phyloP scores from a whole-genome alignment of 2,329 filamentous ascomycete species.

The Xylaria sp. region DNA sequence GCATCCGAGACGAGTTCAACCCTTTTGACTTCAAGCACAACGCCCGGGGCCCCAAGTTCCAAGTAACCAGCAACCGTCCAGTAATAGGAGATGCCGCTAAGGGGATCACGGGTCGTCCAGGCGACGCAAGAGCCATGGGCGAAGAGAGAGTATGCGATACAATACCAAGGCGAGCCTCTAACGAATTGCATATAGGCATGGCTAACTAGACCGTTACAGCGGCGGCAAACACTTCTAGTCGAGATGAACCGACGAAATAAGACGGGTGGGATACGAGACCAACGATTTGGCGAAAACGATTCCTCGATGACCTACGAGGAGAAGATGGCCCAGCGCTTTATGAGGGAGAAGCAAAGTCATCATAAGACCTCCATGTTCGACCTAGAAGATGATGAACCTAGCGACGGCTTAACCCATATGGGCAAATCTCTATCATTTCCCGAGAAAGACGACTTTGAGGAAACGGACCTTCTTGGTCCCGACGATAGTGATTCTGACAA shows the following conservation, averaged over 20 bases:
- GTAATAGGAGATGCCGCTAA: slow-evolving; percentile 63
- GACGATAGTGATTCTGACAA: slow-evolving; percentile 71
- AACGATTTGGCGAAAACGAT: slow-evolving; percentile 95
- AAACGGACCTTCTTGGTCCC: slow-evolving; percentile 70
- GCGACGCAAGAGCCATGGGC: slow-evolving; percentile 83
- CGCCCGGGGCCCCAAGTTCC: slow-evolving; percentile 82
- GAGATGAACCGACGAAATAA: slow-evolving; percentile 92
- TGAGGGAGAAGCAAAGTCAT: slow-evolving; percentile 82
- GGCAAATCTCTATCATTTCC: slow-evolving; percentile 72
- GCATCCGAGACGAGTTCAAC: slow-evolving; percentile 96
- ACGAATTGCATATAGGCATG: slow-evolving; percentile 10
- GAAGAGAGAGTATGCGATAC: slow-evolving; percentile 77
- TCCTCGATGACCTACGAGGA: slow-evolving; percentile 94
- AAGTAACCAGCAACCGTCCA: slow-evolving; percentile 77
- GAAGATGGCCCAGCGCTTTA: slow-evolving; percentile 89
- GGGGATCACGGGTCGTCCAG: slow-evolving; percentile 78
- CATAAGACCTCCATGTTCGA: slow-evolving; percentile 87
- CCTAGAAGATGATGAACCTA: slow-evolving; percentile 80
- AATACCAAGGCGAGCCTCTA: not conserved
- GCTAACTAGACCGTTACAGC: slow-evolving; percentile 56
- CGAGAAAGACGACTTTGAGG: slow-evolving; percentile 79
- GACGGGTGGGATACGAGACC: slow-evolving; percentile 90
- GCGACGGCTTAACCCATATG: slow-evolving; percentile 80
- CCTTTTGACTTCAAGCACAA: slow-evolving; percentile 94
- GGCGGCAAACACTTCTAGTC: slow-evolving; percentile 83